Evolutionary conservation across 1,139 yeast genomes (phyloP), one percentile per base, ranked within the genome.

Genomic region (Taphrina flavorubra): DNA sequence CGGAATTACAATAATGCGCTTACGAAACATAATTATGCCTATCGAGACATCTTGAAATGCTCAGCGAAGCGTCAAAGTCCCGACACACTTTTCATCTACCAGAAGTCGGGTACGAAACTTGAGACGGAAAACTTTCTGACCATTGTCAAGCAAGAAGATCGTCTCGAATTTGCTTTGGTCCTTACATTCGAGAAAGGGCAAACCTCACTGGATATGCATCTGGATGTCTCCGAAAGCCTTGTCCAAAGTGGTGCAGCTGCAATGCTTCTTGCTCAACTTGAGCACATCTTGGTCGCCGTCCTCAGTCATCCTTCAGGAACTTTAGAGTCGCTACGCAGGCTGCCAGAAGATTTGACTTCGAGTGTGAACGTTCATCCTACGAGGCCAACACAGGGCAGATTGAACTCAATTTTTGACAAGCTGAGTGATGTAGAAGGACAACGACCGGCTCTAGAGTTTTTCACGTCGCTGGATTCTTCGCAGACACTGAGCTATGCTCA

Each of bases 21-120:
- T 25, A 47, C 16, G 8, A 49, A 56, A 34, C 51, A 62, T 44
- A 31, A 42, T n/a, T 13, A 53, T 31, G 18, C 67, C 11, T 63
- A 63, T 16, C 31, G 61, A 34, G 65, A 63, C 4, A 58, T 69
- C 40, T 60, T 71, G 37, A 53, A 31, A 34, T 57, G 65, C 14
- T 37, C 44, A 42, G 37, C 31, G 18, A 42, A 58, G 16, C 59
- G 55, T 8, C 51, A n/a, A 16, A 16, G 37, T 13, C 57, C 61
- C 2, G 68, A 62, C 37, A 59, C 69, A 13, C 47, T 66, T 42
- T 46, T 66, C 18, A 57, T 66, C 13, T 66, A 59, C 34, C 69
- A 66, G 14, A 66, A 66, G 51, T 37, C 66, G n/a, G 66, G 59
- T 13, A 47, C 51, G 5, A 51, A 8, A 11, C 36, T 49, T 20